A percentile compares a stretch with the other conserved stretches of the same genome.
Conservation (phyloP, 2,329 filamentous ascomycete genomes). For the Penicillium hesseltinei region DNA sequence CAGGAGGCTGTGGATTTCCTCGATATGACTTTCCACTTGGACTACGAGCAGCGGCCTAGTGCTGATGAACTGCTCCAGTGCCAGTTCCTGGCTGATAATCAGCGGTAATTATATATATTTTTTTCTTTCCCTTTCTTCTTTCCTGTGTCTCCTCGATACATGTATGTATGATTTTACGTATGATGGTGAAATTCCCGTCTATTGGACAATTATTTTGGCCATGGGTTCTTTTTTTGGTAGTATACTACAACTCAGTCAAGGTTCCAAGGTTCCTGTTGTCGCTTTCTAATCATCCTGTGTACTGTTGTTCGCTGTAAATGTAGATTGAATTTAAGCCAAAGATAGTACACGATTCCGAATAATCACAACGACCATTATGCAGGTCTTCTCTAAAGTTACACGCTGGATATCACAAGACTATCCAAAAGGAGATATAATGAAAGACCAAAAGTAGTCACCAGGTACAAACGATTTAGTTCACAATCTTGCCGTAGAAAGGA, state of each 20-base stretch:
- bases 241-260: neutral
- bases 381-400: slow-evolving; percentile 31
- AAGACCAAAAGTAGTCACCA: slow-evolving; percentile 1
- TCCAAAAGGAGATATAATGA: slow-evolving; percentile 11
- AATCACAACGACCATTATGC: slow-evolving; percentile 25
- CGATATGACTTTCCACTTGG: slow-evolving; percentile 87
- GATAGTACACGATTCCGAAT: slow-evolving; percentile 25
- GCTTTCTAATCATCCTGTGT: neutral
- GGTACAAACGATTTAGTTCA: slow-evolving; percentile 42
- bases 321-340: slow-evolving; percentile 17
- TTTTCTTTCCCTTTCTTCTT: neutral
- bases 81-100: slow-evolving; percentile 66
- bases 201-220: neutral
- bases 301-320: slow-evolving; percentile 8
- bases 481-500: slow-evolving; percentile 76
- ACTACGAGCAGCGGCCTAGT: slow-evolving; percentile 86
- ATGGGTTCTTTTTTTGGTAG: neutral
- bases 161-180: slow-evolving; percentile 20
- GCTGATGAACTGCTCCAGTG: slow-evolving; percentile 86
- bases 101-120: neutral
- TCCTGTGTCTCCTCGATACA: neutral
- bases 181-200: slow-evolving; percentile 2
- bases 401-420: slow-evolving; percentile 18
- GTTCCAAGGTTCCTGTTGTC: neutral
- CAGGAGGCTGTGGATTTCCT: slow-evolving; percentile 82